Base-by-base conservation (phyloP, 192 early-diverging fungal species). In the Podila epicladia region DNA sequence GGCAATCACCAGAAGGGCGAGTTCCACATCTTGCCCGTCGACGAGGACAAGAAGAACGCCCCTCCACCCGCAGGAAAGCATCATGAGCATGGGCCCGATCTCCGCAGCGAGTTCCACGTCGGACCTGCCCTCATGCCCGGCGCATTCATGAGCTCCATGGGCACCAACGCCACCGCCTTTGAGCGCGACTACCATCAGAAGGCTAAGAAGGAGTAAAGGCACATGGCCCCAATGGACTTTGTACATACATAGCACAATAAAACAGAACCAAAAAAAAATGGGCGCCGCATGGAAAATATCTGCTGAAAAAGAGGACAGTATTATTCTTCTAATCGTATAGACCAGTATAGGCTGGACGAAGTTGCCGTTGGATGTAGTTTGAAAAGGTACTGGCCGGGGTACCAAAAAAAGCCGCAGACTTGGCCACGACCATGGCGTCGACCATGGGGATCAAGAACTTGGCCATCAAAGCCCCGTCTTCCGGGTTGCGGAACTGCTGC, bases 301-400 rank as follows among this genome's bases (percentile, higher is more conserved):
- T 3, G 41, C 8, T 45, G 41, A 60, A 33, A 29, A 3, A 59
- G 9, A 59, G 20, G 19, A 26, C 31, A 29, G 0, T 60, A 22
- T 58, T n/a, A 59, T 13, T 24, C 19, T 71, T 11, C 35, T 57
- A 80, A 55, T 80, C 77, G 63, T 80, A 80, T 5, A 80, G 45
- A 11, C 77, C 77, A 9, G 77, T 80, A n/a, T 69, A 80, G 2
- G 77, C 77, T 15, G 77, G 77, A n/a, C 71, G 51, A 60, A 80
- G 65, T 28, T 80, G 77, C 29, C 33, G 72, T 37, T 80, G 77
- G 20, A 80, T 80, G 35, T 80, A 83, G 24, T 72, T 69, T 5
- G 85, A 83, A 50, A 89, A 87, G 1, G 88, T 89, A 15, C 85
- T 86, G 9, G 83, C 83, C 11, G 80, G 83, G 0, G 88, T 89